These are phyloP conservation scores for Gossypium longicalyx DNA, from an alignment of 345 rosid genomes.

Conservation along the genomic window DNA sequence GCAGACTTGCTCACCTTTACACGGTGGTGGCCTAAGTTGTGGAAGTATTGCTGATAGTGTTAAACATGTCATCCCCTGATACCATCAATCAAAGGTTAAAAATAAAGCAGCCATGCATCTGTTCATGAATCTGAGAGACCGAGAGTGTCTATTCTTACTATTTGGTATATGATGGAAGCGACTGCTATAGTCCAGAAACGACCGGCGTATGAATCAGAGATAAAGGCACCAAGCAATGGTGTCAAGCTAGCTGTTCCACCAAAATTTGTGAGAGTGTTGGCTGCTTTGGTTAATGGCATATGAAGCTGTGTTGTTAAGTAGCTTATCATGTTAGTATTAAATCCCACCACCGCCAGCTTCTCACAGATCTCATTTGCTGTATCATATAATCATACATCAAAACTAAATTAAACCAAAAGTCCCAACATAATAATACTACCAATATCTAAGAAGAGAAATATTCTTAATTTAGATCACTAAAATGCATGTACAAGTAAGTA, in stretches of 20 bases:
- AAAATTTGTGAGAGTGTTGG: slow-evolving; percentile 85
- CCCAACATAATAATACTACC: not conserved
- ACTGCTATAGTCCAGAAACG: slow-evolving; percentile 81
- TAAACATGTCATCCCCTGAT: slow-evolving; percentile 68
- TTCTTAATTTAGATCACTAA: not conserved
- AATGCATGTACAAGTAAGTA: not conserved
- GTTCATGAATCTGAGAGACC: too few relatives aligned
- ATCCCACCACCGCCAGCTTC: slow-evolving; percentile 89
- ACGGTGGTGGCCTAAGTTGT: slow-evolving; percentile 67
- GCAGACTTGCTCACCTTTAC: slow-evolving; percentile 49
- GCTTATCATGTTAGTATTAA: slow-evolving; percentile 75
- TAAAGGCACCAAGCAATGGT: slow-evolving; percentile 84
- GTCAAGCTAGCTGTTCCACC: slow-evolving; percentile 81
- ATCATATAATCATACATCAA: not conserved
- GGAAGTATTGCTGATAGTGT: slow-evolving; percentile 79
- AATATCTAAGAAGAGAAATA: not conserved
- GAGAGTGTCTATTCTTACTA: slow-evolving; percentile 20
- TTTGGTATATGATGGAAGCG: slow-evolving; percentile 72
- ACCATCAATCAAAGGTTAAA: not conserved
- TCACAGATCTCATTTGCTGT: slow-evolving; percentile 83
- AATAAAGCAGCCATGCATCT: too few relatives aligned
- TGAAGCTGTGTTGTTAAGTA: slow-evolving; percentile 78
- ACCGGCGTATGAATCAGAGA: slow-evolving; percentile 80
- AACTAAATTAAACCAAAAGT: not conserved
- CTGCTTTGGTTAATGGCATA: slow-evolving; percentile 86